Evolutionary conservation across 2,329 filamentous ascomycete species (phyloP).

Genomic region (Pseudogymnoascus sp.): DNA sequence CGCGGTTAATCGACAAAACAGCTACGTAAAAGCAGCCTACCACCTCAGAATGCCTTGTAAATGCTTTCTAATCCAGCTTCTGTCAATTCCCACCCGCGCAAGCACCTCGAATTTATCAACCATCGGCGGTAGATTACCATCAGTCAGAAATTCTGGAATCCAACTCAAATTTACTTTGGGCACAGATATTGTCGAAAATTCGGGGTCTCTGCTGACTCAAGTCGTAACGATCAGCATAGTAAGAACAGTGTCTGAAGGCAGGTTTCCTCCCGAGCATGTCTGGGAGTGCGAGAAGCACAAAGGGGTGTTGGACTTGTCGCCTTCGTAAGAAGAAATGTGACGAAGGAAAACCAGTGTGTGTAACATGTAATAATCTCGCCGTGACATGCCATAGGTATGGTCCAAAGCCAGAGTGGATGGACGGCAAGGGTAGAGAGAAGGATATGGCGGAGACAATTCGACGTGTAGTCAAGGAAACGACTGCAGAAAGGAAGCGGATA

Average conservation of each 20-base stretch:
- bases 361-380: constrained; percentile 37
- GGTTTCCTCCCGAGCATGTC: neutral
- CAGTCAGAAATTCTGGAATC: neutral
- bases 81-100: neutral
- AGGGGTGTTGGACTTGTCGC: constrained; percentile 58
- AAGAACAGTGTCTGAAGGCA: neutral
- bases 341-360: constrained; percentile 52
- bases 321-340: constrained; percentile 60
- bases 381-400: constrained; percentile 11
- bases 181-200: neutral
- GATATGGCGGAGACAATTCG: constrained; percentile 46
- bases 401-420: constrained; percentile 11
- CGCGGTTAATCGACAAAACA: neutral
- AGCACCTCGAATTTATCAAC: neutral
- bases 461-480: constrained; percentile 46
- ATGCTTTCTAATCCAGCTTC: constrained; percentile 1
- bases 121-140: neutral
- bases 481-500: constrained; percentile 29
- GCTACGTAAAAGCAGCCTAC: neutral
- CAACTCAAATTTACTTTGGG: neutral
- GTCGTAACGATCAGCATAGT: neutral
- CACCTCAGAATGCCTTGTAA: neutral
- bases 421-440: constrained; percentile 31
- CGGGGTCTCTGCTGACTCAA: neutral
- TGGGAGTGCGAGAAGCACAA: constrained; percentile 13